Evolutionary conservation across 2,329 filamentous ascomycete species (phyloP).

Genomic region (Westerdykella ornata): DNA sequence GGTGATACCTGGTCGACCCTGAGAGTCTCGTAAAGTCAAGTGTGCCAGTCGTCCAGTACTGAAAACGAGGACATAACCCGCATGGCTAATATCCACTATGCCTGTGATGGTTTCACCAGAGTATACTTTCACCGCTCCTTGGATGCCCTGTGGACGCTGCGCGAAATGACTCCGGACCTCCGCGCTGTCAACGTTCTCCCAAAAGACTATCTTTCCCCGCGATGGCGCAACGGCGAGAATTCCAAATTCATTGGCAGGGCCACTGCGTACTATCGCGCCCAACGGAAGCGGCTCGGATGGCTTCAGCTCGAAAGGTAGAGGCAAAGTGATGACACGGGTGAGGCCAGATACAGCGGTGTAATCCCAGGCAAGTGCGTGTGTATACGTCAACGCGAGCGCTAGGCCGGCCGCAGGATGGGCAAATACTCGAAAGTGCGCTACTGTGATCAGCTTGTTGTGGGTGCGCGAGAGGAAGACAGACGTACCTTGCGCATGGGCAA

Average conservation of each 20-base stretch:
- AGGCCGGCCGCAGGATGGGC: slow-evolving; percentile 58
- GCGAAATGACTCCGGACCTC: slow-evolving; percentile 77
- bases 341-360: slow-evolving; percentile 62
- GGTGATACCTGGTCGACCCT: slow-evolving; percentile 75
- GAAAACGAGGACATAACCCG: slow-evolving; percentile 78
- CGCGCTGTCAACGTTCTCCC: slow-evolving; percentile 89
- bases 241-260: slow-evolving; percentile 72
- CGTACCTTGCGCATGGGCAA: slow-evolving; percentile 63
- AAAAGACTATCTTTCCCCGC: slow-evolving; percentile 81
- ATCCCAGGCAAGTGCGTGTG: slow-evolving; percentile 83
- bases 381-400: slow-evolving; percentile 72
- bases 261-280: slow-evolving; percentile 73
- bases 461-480: slow-evolving; percentile 10
- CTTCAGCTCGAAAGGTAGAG: slow-evolving; percentile 66
- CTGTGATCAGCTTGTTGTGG: slow-evolving; percentile 12
- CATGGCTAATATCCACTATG: slow-evolving; percentile 75
- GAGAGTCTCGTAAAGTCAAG: slow-evolving; percentile 74
- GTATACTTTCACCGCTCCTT: slow-evolving; percentile 66
- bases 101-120: slow-evolving; percentile 72
- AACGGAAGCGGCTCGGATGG: slow-evolving; percentile 68
- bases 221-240: slow-evolving; percentile 79
- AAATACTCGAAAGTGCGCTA: slow-evolving; percentile 35
- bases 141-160: slow-evolving; percentile 72
- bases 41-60: slow-evolving; percentile 83
- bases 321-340: slow-evolving; percentile 68